Conservation (phyloP, 2,329 filamentous ascomycete genomes). For the Aspergillus sp. region DNA sequence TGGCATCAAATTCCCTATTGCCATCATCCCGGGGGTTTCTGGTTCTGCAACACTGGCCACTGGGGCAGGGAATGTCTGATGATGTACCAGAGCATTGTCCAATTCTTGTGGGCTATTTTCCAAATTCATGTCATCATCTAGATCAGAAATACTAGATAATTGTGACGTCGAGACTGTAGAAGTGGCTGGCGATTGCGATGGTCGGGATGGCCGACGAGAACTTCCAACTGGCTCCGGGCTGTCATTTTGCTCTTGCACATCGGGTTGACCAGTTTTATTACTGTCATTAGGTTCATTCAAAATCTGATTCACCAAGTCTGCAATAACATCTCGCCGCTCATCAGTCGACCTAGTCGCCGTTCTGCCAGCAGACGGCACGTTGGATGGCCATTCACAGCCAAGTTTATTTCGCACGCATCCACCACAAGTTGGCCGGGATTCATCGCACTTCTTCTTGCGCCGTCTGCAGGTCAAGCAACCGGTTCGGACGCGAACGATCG, state of each 20-base stretch:
- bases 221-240: not conserved
- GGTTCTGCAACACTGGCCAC: not conserved
- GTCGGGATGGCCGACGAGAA: not conserved
- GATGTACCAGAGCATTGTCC: not conserved
- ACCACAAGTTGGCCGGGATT: conserved; percentile 28
- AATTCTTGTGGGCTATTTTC: not conserved
- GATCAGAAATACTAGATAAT: not conserved
- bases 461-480: conserved; percentile 28
- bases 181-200: not conserved
- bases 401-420: conserved; percentile 26
- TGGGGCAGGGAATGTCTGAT: no score
- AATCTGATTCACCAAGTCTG: no score
- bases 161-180: not conserved
- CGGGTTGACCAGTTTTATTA: no score
- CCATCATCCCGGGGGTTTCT: not conserved
- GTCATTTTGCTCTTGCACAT: not conserved
- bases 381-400: conserved; percentile 21
- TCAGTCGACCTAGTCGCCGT: not conserved
- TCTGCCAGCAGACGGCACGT: conserved; percentile 6
- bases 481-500: conserved; percentile 26
- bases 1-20: conserved; percentile 16
- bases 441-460: conserved; percentile 32
- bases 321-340: not conserved
- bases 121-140: not conserved
- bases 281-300: no score